Evolutionary conservation across 2,329 filamentous ascomycete genomes (phyloP), one percentile per base, ranked within the genome.

Genomic region (Tolypocladium tropicale): DNA sequence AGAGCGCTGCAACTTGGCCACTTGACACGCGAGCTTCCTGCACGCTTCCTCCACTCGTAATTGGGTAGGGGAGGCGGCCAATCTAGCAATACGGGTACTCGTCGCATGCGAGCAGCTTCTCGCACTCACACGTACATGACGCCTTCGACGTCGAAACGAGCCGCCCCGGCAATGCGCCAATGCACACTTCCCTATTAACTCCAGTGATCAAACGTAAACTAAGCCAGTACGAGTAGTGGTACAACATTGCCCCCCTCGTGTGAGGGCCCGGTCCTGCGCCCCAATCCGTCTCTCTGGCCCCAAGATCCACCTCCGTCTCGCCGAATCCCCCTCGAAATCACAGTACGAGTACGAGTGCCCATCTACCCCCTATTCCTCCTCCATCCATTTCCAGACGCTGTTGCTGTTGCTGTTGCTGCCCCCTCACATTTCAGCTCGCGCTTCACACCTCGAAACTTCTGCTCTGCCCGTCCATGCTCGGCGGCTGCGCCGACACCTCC

Each of bases 391-490:
- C 41, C n/a, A n/a, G n/a, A 14, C 41, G 43, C 23, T 7, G 23
- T 16, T 48, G 41, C 41, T 23, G 41, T 7, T 12, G 41, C 43
- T 18, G 23, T 49, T n/a, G 41, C 21, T 28, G 23, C 12, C 16
- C n/a, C n/a, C n/a, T n/a, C n/a, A n/a, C n/a, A n/a, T n/a, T n/a
- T 14, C 11, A 10, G 6, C 14, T 46, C 9, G 6, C 18, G 43
- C 43, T 43, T 53, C 72, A 83, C 55, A 78, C 76, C 65, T 84
- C 81, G 59, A 77, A 80, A 62, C 74, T 82, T 71, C 84, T 85
- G 60, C 82, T 72, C 55, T 76, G 76, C 5, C 79, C 78, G 56
- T 78, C 75, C 32, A 72, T 77, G 64, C 81, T 81, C 55, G 82
- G 71, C 16, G 82, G 81, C 62, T 80, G 79, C 54, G 82, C 74